phyloP scores from a whole-genome alignment of 2,329 filamentous ascomycete genomes.

The Xylariomycetidae sp. region DNA sequence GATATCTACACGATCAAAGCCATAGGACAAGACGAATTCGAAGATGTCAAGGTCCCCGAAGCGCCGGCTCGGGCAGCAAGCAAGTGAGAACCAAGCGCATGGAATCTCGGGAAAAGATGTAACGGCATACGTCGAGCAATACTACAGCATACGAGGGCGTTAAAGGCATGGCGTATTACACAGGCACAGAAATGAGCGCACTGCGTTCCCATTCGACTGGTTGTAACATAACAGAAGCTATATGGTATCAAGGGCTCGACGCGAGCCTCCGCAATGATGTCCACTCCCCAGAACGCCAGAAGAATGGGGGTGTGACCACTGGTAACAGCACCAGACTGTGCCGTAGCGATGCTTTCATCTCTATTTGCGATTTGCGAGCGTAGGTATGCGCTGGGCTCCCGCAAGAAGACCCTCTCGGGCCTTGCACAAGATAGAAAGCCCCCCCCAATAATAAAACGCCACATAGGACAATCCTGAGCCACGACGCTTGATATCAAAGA shows the following conservation, averaged over 20 bases:
- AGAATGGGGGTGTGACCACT: constrained; percentile 14
- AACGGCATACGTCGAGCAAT: background rate
- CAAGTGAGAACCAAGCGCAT: constrained; percentile 2
- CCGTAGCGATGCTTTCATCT: too few species aligned
- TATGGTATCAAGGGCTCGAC: constrained; percentile 20
- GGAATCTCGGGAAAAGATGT: background rate
- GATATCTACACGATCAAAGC: constrained; percentile 65
- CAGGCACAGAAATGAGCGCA: constrained; percentile 2
- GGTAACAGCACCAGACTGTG: too few species aligned
- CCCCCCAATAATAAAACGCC: constrained; percentile 13
- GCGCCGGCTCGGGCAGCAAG: constrained; percentile 43
- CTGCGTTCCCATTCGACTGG: constrained; percentile 3
- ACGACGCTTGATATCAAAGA: constrained; percentile 21
- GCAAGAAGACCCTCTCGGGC: too few species aligned
- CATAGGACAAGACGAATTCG: constrained; percentile 94
- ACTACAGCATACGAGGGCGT: background rate
- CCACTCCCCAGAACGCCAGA: constrained; percentile 11
- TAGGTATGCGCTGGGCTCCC: too few species aligned
- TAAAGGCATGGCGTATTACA: background rate
- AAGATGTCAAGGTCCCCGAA: constrained; percentile 87
- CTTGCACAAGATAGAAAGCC: too few species aligned
- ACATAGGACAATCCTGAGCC: constrained; percentile 12
- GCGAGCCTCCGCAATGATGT: constrained; percentile 11
- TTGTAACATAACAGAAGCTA: constrained; percentile 11
- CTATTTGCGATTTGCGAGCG: too few species aligned